These are phyloP conservation scores for Fusarium hainanense DNA, from an alignment of 2,329 filamentous ascomycete species.

Conservation along the genomic window DNA sequence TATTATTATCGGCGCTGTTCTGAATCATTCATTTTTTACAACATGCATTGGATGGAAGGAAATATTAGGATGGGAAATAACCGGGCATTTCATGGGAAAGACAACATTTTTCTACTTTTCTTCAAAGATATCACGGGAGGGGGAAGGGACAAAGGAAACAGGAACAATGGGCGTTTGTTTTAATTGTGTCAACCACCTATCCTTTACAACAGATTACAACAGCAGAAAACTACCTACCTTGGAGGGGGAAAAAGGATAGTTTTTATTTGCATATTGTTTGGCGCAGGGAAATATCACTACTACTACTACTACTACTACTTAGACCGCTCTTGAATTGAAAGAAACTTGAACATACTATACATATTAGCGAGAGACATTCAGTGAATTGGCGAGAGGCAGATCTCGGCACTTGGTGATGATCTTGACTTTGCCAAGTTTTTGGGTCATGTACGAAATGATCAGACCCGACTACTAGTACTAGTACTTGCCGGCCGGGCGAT, in stretches of 20 bases:
- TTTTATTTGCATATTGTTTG: constrained; percentile 42
- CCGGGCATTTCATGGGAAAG: constrained; percentile 38
- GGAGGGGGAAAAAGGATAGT: constrained; percentile 15
- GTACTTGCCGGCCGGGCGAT: neutral
- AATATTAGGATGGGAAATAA: constrained; percentile 1
- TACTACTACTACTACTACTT: constrained; percentile 13
- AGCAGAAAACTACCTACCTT: constrained; percentile 12
- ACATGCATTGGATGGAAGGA: constrained; percentile 38
- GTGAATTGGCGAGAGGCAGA: neutral
- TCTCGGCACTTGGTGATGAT: constrained; percentile 4
- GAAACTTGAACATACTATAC: neutral
- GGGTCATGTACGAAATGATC: neutral
- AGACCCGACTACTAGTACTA: neutral
- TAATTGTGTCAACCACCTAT: constrained; percentile 6
- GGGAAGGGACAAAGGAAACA: constrained; percentile 1
- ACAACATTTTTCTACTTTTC: neutral
- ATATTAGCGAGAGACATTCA: neutral
- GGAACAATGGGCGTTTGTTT: constrained; percentile 34
- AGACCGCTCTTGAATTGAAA: neutral
- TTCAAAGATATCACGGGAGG: constrained; percentile 34
- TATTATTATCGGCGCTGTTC: constrained; percentile 26
- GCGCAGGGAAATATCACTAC: constrained; percentile 36
- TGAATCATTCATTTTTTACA: constrained; percentile 2
- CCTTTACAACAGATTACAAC: constrained; percentile 24
- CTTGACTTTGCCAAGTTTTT: neutral